Percentiles rank a stretch among this genome's conserved stretches.
phyloP scores from a whole-genome alignment of 495 filamentous ascomycete species.

The Pseudomonodictys pantanalensis region DNA sequence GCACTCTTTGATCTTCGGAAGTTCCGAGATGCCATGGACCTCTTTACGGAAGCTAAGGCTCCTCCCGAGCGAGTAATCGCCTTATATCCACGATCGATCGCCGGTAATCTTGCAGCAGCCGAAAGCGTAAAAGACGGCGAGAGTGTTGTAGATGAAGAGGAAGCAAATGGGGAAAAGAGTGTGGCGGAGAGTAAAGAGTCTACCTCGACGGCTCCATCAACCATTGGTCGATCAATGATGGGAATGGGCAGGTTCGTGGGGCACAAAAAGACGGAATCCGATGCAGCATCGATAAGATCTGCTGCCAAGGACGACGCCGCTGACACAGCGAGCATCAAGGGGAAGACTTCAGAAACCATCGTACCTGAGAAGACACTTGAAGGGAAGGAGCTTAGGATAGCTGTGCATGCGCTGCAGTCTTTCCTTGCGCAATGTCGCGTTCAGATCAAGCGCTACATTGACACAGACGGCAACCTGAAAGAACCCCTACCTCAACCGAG shows the following conservation, averaged over 20 bases:
- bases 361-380: constrained; percentile 54
- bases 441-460: constrained; percentile 76
- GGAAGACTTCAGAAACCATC: constrained; percentile 33
- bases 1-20: constrained; percentile 74
- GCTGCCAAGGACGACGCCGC: constrained; percentile 47
- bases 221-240: constrained; percentile 34
- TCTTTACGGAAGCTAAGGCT: constrained; percentile 85
- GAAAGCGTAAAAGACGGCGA: constrained; percentile 41
- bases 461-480: constrained; percentile 71
- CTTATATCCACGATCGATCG: constrained; percentile 78
- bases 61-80: constrained; percentile 85
- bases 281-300: constrained; percentile 65
- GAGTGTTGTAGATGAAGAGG: constrained; percentile 47
- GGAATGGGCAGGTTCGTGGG: constrained; percentile 53
- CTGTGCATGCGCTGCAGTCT: constrained; percentile 74
- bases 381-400: constrained; percentile 75
- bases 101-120: constrained; percentile 68
- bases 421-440: constrained; percentile 83
- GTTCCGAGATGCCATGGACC: constrained; percentile 83
- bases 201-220: constrained; percentile 24
- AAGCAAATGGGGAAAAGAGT: constrained; percentile 21
- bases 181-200: constrained; percentile 36
- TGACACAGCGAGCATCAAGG: constrained; percentile 50
- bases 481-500: constrained; percentile 49
- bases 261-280: constrained; percentile 55